phyloP scores from a whole-genome alignment of 2,329 filamentous ascomycete genomes.

The Dactylonectria estremocensis region DNA sequence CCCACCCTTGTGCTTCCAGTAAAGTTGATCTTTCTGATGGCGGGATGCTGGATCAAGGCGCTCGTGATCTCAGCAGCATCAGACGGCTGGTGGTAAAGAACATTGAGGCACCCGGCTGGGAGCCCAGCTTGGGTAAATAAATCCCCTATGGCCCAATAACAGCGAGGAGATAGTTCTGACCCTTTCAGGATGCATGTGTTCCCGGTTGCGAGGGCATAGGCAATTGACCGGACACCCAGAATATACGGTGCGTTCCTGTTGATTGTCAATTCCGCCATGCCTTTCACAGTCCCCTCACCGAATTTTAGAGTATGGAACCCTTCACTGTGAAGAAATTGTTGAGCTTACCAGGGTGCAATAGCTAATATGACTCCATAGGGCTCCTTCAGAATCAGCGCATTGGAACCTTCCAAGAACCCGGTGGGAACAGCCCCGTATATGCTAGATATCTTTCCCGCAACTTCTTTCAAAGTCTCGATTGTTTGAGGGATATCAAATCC shows the following conservation, averaged over 20 bases:
- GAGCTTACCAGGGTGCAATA: constrained; percentile 82
- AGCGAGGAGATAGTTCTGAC: constrained; percentile 75
- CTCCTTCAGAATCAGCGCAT: constrained; percentile 77
- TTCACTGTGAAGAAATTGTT: background rate
- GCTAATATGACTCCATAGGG: constrained; percentile 83
- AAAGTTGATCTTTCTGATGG: constrained; percentile 85
- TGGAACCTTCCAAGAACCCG: constrained; percentile 46
- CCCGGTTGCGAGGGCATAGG: constrained; percentile 78
- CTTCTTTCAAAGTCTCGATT: constrained; percentile 55
- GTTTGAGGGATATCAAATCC: constrained; percentile 53
- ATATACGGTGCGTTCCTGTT: constrained; percentile 69
- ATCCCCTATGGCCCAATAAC: constrained; percentile 72
- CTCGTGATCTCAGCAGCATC: constrained; percentile 77
- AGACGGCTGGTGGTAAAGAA: constrained; percentile 74
- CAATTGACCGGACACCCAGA: constrained; percentile 66
- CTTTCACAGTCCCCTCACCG: background rate
- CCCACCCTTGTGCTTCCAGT: constrained; percentile 83
- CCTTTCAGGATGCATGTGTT: constrained; percentile 83
- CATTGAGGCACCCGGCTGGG: constrained; percentile 79
- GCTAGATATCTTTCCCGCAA: constrained; percentile 56
- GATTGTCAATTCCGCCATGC: background rate
- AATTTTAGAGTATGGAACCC: no score
- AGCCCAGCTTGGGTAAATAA: constrained; percentile 81
- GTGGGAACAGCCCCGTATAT: constrained; percentile 54
- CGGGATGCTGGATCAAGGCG: constrained; percentile 75